Conservation (phyloP, 257 asterid genomes). For the Nicotiana benthamiana region DNA sequence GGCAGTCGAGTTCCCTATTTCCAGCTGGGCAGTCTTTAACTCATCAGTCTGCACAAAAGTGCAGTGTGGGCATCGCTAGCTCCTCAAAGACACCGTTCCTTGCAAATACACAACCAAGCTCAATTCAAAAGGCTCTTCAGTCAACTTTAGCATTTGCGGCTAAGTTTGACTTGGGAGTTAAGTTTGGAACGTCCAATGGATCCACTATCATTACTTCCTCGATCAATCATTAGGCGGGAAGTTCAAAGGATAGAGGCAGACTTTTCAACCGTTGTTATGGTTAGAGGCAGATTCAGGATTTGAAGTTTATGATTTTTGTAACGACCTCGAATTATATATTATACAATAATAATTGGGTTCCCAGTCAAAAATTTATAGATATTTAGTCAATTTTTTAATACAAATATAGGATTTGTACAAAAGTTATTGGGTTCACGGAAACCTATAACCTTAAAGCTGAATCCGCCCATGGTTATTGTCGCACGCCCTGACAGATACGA, state of each 20-base stretch:
- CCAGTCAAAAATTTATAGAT: no score
- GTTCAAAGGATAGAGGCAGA: slow-evolving; percentile 8
- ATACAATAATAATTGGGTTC: no score
- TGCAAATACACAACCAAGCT: slow-evolving; percentile 33
- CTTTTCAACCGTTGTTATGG: not conserved
- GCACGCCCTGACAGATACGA: not conserved
- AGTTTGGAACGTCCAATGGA: slow-evolving; percentile 20
- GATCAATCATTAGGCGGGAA: slow-evolving; percentile 18
- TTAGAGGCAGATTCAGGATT: no score
- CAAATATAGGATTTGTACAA: no score
- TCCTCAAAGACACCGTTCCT: slow-evolving; percentile 28
- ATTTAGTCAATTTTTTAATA: no score
- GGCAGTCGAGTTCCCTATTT: slow-evolving; percentile 12
- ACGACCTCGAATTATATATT: no score
- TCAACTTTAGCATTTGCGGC: slow-evolving; percentile 75
- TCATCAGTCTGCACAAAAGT: slow-evolving; percentile 26
- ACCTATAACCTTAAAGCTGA: no score
- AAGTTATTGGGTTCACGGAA: no score
- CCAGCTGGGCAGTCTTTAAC: slow-evolving; percentile 16
- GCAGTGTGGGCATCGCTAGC: slow-evolving; percentile 14
- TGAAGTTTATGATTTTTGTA: no score
- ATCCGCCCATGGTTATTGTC: no score
- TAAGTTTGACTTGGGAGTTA: slow-evolving; percentile 52
- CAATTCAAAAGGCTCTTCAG: slow-evolving; percentile 51
- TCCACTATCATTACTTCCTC: not conserved